Conservation (phyloP, 2,329 filamentous ascomycete species). For the Fusarium concolor region DNA sequence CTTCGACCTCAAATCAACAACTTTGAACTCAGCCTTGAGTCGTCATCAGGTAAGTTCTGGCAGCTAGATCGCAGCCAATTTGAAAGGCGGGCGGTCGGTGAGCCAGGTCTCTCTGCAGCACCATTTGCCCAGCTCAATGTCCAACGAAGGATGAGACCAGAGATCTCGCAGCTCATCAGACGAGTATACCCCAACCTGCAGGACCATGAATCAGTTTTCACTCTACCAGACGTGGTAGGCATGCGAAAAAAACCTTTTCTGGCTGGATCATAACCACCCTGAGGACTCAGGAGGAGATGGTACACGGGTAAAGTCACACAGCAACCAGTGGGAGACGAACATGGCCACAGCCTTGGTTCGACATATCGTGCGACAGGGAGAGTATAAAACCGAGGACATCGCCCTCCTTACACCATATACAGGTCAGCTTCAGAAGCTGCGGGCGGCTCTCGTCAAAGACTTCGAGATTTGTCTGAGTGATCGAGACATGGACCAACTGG, state of each 20-base stretch:
- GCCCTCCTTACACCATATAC: constrained; percentile 76
- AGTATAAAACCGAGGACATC: constrained; percentile 70
- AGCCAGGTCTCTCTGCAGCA: constrained; percentile 36
- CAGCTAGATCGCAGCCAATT: constrained; percentile 55
- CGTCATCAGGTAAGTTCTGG: constrained; percentile 10
- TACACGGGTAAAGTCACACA: constrained; percentile 58
- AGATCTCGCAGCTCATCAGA: constrained; percentile 69
- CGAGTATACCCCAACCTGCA: constrained; percentile 67
- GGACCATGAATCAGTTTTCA: constrained; percentile 58
- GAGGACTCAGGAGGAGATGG: constrained; percentile 56
- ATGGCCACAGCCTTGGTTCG: constrained; percentile 72
- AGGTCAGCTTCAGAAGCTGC: constrained; percentile 67
- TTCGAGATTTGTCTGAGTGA: constrained; percentile 75
- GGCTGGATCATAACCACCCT: constrained; percentile 67
- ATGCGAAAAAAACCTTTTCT: constrained; percentile 67
- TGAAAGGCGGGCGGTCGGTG: constrained; percentile 46
- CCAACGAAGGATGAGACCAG: constrained; percentile 74
- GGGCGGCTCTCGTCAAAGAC: constrained; percentile 55
- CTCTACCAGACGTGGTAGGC: constrained; percentile 63
- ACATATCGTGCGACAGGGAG: constrained; percentile 74
- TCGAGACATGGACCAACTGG: constrained; percentile 67
- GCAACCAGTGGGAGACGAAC: constrained; percentile 70
- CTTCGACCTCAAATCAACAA: constrained; percentile 68
- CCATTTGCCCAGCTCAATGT: constrained; percentile 60
- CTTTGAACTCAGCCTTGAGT: constrained; percentile 56